Evolutionary conservation across 1,284 basidiomycete genomes (phyloP), one percentile per base, ranked within the genome.

Genomic region (Mycena sp.): DNA sequence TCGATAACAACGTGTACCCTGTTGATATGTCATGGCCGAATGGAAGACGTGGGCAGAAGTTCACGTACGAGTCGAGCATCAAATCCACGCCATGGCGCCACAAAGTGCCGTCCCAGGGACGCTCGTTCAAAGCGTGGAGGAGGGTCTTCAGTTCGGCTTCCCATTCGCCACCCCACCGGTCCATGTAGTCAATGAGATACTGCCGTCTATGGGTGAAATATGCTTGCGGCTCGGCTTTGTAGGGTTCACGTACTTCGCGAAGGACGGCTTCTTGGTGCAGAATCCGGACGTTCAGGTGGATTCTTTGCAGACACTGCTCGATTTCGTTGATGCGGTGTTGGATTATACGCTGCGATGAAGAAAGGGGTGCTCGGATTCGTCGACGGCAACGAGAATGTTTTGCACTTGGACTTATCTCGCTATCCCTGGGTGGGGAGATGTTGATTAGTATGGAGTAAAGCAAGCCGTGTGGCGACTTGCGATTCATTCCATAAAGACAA

Each of bases 141-240:
- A 65, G 63, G 9, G 54, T 61, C 29, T 57, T 35, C 12, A 65
- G 50, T 23, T 65, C 63, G 4, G 30, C 53, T 25, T 65, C 63
- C 63, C 63, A 65, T 16, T 38, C 58, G 1, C 17, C 9, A 23
- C 50, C 37, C 44, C 50, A 9, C 4, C 41, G 46, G 19, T 46
- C 16, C 10, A 11, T 35, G 46, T 55, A 60, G 25, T 19, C 16
- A 6, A 51, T 10, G 14, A 65, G 43, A 23, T 38, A 28, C 23
- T 35, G 43, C 14, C n/a, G 50, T 49, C 53, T 37, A n/a, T 50
- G 40, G 23, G 11, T 25, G 19, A 64, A 64, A 28, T 57, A 64
- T 7, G 46, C 43, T 45, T 53, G 55, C 6, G 35, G 51, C 25
- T 52, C 26, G 19, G 25, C 25, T 21, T 11, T 21, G 25, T 49